Evolutionary conservation across 768 basidiomycete genomes (phyloP).

Genomic region (Russula virescens): DNA sequence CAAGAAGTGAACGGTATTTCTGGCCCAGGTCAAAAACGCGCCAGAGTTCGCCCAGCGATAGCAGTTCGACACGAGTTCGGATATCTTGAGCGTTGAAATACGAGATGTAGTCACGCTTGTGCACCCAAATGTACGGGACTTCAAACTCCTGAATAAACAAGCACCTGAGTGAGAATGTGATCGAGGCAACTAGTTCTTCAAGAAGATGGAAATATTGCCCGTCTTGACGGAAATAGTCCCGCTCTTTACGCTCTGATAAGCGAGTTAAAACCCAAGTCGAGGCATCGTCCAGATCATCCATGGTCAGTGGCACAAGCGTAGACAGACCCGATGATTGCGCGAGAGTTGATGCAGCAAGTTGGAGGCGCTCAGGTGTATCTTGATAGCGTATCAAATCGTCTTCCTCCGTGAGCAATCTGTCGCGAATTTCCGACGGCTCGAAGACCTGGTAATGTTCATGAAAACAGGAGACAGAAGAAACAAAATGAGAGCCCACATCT

Average conservation of each 20-base stretch:
- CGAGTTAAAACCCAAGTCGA: constrained; percentile 85
- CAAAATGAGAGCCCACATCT: constrained; percentile 51
- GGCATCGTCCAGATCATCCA: constrained; percentile 71
- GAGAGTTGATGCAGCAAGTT: constrained; percentile 81
- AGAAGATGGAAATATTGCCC: constrained; percentile 58
- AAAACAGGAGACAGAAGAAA: constrained; percentile 16
- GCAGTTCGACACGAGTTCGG: constrained; percentile 58
- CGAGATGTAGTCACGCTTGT: constrained; percentile 87
- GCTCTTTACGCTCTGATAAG: constrained; percentile 62
- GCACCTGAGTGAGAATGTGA: constrained; percentile 70
- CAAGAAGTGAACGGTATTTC: constrained; percentile 81
- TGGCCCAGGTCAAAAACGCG: constrained; percentile 83
- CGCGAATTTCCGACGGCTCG: constrained; percentile 93
- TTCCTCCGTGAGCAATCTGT: constrained; percentile 83
- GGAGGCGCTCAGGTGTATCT: constrained; percentile 96
- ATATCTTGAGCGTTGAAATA: constrained; percentile 69
- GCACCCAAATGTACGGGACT: constrained; percentile 92
- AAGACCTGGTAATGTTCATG: constrained; percentile 64
- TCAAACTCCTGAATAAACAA: constrained; percentile 87
- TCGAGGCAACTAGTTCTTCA: constrained; percentile 66
- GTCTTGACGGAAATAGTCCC: constrained; percentile 63
- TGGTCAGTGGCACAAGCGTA: constrained; percentile 55
- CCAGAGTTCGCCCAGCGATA: constrained; percentile 83
- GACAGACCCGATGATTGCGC: constrained; percentile 58
- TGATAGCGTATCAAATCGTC: constrained; percentile 87